Evolutionary conservation across 495 filamentous ascomycete species (phyloP), one percentile per base, ranked within the genome.

Genomic region (Trichoderma gamsii): DNA sequence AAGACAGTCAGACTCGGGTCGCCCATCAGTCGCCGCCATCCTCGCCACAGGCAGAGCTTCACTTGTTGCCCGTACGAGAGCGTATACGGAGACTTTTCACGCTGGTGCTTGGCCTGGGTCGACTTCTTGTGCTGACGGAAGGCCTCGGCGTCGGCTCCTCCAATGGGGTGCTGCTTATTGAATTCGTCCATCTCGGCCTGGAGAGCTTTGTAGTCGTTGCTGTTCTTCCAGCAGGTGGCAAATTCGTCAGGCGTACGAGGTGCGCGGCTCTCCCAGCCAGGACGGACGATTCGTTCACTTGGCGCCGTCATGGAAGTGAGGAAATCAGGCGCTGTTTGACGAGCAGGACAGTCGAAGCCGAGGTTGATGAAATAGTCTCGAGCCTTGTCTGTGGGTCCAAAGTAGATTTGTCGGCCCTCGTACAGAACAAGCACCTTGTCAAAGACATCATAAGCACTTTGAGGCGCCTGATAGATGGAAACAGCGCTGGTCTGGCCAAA

Each of bases 161-260:
- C 49, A 41, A 72, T 88, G 79, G 4, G 85, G 85, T 1, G 74
- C 61, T 81, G 74, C 29, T 67, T 65, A 67, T 84, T 80, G 70
- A 84, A 83, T 11, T 82, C 72, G 2, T 71, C 69, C 15, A 88
- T 84, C 16, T 88, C 83, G 56, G 74, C 77, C 16, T 84, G 73
- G 1, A 87, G 73, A 18, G 74, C 71, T 52, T 82, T 76, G 70
- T 83, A 85, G 21, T 85, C 76, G 21, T 76, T 59, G 52, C 85
- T 88, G 43, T 79, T 83, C 69, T 81, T 83, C 82, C 85, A 90
- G 43, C 84, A 84, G 32, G 78, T 75, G 43, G 87, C 88, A 67
- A 92, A 90, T 25, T 92, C 90, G 38, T 88, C 85, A 1, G 89
- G 82, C 0, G 89, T 91, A 4, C 89, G 85, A 15, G 91, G 91